Conservation (phyloP, 2,329 filamentous ascomycete genomes). For the Sordariomycetes sp. region DNA sequence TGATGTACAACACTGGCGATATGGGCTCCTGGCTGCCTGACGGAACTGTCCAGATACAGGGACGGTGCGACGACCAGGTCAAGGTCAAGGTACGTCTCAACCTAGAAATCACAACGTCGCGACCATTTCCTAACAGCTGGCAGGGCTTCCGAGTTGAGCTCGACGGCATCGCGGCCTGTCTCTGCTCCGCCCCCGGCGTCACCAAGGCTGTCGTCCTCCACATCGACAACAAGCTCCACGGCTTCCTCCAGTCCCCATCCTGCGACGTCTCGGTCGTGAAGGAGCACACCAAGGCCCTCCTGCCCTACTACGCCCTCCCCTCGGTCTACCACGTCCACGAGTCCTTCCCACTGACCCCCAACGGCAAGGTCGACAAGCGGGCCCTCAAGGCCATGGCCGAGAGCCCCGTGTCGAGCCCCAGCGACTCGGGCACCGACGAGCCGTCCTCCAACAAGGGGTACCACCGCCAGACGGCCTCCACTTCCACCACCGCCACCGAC, state of each 20-base stretch:
- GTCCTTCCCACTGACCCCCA: conserved; percentile 33
- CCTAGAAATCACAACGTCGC: not conserved
- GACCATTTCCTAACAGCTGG: conserved; percentile 2
- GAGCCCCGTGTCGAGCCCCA: conserved; percentile 13
- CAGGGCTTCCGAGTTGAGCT: conserved; percentile 47
- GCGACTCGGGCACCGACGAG: not conserved
- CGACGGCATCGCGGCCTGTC: conserved; percentile 38
- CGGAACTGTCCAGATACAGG: conserved; percentile 39
- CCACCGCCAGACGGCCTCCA: not conserved
- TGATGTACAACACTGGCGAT: conserved; percentile 49
- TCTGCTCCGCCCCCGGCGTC: conserved; percentile 30
- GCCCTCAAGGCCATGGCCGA: conserved; percentile 21
- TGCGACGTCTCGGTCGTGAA: conserved; percentile 23
- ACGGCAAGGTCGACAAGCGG: conserved; percentile 43
- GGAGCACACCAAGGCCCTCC: conserved; percentile 22
- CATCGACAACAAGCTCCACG: conserved; percentile 32
- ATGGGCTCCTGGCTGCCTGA: conserved; percentile 38
- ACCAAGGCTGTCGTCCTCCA: conserved; percentile 32
- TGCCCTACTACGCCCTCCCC: conserved; percentile 44
- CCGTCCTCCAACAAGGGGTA: not conserved
- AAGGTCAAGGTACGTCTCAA: conserved; percentile 35
- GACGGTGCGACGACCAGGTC: conserved; percentile 46
- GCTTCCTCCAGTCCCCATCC: conserved; percentile 27
- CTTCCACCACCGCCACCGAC: not conserved
- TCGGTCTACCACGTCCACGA: conserved; percentile 26